These are phyloP conservation scores for Voacanga thouarsii DNA, from an alignment of 257 asterid species.

Conservation along the genomic window DNA sequence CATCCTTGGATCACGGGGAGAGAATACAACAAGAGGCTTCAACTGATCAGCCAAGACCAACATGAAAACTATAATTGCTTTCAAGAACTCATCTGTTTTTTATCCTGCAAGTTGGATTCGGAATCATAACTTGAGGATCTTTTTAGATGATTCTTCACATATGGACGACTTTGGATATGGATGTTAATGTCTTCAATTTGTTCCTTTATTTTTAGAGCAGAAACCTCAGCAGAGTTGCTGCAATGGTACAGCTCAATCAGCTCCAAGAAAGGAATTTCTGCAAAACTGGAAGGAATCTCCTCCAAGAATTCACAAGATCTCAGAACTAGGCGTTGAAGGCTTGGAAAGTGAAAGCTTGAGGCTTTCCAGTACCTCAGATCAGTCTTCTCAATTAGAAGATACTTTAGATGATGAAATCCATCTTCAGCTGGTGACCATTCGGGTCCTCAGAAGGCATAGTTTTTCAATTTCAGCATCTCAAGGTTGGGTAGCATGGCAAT, in stretches of 20 bases:
- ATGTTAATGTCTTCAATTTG: background rate
- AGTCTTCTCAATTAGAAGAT: conserved; percentile 2
- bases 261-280: background rate
- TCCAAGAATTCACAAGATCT: background rate
- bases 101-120: too few species aligned
- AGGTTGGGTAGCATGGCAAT: background rate
- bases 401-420: background rate
- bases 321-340: conserved; percentile 2
- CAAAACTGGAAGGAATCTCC: background rate
- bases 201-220: background rate
- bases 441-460: conserved; percentile 9
- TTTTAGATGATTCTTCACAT: too few species aligned
- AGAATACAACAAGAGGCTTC: too few species aligned
- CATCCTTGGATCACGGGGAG: too few species aligned
- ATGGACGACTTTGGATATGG: too few species aligned
- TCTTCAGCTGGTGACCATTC: background rate
- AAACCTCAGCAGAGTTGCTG: background rate
- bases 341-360: background rate
- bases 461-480: conserved; percentile 12
- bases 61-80: too few species aligned
- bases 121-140: too few species aligned
- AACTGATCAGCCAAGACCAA: too few species aligned
- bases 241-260: conserved; percentile 4
- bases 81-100: too few species aligned
- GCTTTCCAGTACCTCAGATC: background rate